Percentiles rank a stretch among this genome's conserved stretches.
Evolutionary conservation across 192 early-diverging fungal species (phyloP).

Genomic region (Spizellomyces punctatus): DNA sequence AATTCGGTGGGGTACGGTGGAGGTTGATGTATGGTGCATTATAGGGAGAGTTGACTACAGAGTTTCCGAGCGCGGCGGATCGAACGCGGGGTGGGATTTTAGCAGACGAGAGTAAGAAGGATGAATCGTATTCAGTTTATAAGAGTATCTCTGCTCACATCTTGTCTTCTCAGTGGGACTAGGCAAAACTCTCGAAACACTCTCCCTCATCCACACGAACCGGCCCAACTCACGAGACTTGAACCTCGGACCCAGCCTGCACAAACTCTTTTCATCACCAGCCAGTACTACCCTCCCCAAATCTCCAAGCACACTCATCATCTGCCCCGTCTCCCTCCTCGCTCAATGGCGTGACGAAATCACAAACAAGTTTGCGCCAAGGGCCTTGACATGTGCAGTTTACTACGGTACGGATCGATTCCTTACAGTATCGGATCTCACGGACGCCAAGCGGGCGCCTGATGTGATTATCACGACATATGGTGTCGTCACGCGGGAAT

Average conservation of each 20-base stretch:
- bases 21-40: too few relatives aligned
- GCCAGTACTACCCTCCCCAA: background rate
- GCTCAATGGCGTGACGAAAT: slow-evolving; percentile 43
- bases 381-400: slow-evolving; percentile 3
- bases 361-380: slow-evolving; percentile 11
- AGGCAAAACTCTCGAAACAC: slow-evolving; percentile 44
- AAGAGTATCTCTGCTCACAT: slow-evolving; percentile 6
- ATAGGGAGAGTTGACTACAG: slow-evolving; percentile 29
- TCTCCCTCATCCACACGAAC: slow-evolving; percentile 45
- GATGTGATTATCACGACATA: slow-evolving; percentile 42
- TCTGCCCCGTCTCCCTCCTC: slow-evolving; percentile 43
- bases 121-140: slow-evolving; percentile 4
- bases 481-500: slow-evolving; percentile 37
- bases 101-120: slow-evolving; percentile 38
- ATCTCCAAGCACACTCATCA: slow-evolving; percentile 32
- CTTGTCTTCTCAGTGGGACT: slow-evolving; percentile 16
- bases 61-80: slow-evolving; percentile 26
- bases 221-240: background rate
- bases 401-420: slow-evolving; percentile 32
- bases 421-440: slow-evolving; percentile 1
- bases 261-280: background rate
- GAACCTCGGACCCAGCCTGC: background rate
- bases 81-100: slow-evolving; percentile 42
- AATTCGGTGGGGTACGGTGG: too few relatives aligned
- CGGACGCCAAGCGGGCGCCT: slow-evolving; percentile 7